Percentiles rank a stretch among this genome's conserved stretches.
These are phyloP conservation scores for Phaseolus coccineus DNA, from an alignment of 331 rosid genomes.

Conservation along the genomic window DNA sequence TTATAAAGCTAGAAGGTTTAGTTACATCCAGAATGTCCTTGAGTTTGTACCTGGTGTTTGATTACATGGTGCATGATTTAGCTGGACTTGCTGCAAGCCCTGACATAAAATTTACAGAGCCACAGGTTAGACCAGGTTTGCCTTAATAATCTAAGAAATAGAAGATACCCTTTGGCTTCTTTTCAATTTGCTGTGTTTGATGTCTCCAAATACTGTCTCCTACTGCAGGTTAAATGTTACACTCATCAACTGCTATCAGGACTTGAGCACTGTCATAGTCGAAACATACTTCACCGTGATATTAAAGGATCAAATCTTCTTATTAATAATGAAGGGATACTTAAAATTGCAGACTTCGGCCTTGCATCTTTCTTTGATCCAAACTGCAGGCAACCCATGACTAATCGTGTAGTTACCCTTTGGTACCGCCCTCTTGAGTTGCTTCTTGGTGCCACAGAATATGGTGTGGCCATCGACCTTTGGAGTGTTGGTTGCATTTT, in stretches of 20 bases:
- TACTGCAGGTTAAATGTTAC: constrained; percentile 60
- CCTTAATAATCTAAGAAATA: constrained; percentile 41
- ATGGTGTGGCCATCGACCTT: constrained; percentile 57
- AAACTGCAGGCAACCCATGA: constrained; percentile 52
- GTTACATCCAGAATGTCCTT: constrained; percentile 99
- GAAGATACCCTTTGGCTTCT: constrained; percentile 32
- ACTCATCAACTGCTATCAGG: constrained; percentile 61
- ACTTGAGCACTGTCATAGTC: constrained; percentile 60
- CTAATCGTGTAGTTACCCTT: constrained; percentile 62
- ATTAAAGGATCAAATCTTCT: constrained; percentile 63
- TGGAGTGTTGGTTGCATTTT: constrained; percentile 71
- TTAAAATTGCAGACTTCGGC: constrained; percentile 63
- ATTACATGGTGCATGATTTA: constrained; percentile 97
- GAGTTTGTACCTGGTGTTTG: constrained; percentile 95
- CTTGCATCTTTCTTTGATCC: constrained; percentile 64
- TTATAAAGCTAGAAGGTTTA: constrained; percentile 94
- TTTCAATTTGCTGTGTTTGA: constrained; percentile 30
- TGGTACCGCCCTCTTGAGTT: constrained; percentile 65
- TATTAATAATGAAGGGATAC: constrained; percentile 53
- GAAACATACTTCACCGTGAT: constrained; percentile 61
- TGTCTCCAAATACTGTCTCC: constrained; percentile 35
- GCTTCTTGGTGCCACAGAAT: constrained; percentile 64
- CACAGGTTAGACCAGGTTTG: constrained; percentile 82
- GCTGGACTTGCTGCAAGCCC: constrained; percentile 99
- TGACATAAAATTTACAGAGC: constrained; percentile 80